Percentiles rank a stretch among this genome's conserved stretches.
These are phyloP conservation scores for Ophiostoma himal-ulmi DNA, from an alignment of 2,329 filamentous ascomycete genomes.

Conservation along the genomic window DNA sequence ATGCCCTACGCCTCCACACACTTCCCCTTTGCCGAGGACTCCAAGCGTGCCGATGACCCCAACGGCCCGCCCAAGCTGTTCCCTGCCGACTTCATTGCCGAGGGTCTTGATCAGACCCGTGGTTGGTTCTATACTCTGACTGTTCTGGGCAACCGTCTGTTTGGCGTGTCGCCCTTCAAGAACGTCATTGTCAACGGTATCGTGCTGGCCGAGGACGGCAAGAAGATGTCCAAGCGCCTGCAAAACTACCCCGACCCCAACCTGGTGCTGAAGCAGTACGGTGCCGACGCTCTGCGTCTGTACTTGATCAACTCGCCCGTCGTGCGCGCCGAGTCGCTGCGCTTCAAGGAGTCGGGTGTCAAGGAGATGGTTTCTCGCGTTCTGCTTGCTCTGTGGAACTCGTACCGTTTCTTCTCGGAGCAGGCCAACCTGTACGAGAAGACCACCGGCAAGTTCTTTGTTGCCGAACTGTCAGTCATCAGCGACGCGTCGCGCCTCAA, in stretches of 20 bases:
- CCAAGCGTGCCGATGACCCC: slow-evolving; percentile 73
- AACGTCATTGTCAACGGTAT: slow-evolving; percentile 57
- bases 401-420: slow-evolving; percentile 91
- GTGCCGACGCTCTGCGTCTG: slow-evolving; percentile 85
- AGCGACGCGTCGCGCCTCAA: slow-evolving; percentile 34
- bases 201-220: slow-evolving; percentile 60
- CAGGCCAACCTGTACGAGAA: slow-evolving; percentile 85
- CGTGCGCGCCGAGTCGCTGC: slow-evolving; percentile 80
- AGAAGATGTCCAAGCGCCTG: slow-evolving; percentile 97
- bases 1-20: slow-evolving; percentile 54
- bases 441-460: slow-evolving; percentile 67
- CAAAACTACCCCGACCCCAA: slow-evolving; percentile 93
- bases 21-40: slow-evolving; percentile 65
- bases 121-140: slow-evolving; percentile 96
- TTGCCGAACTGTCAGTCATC: slow-evolving; percentile 62
- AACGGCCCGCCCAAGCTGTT: slow-evolving; percentile 31
- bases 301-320: slow-evolving; percentile 97
- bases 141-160: slow-evolving; percentile 74
- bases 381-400: slow-evolving; percentile 88
- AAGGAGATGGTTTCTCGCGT: slow-evolving; percentile 94
- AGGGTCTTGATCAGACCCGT: slow-evolving; percentile 69
- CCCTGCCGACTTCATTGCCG: slow-evolving; percentile 49
- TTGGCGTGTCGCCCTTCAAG: slow-evolving; percentile 64
- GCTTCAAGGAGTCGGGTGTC: slow-evolving; percentile 87
- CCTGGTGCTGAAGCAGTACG: slow-evolving; percentile 79